A percentile compares a stretch with the other conserved stretches of the same genome.
These are phyloP conservation scores for Allomyces macrogynus DNA, from an alignment of 192 early-diverging fungal genomes.

Conservation along the genomic window DNA sequence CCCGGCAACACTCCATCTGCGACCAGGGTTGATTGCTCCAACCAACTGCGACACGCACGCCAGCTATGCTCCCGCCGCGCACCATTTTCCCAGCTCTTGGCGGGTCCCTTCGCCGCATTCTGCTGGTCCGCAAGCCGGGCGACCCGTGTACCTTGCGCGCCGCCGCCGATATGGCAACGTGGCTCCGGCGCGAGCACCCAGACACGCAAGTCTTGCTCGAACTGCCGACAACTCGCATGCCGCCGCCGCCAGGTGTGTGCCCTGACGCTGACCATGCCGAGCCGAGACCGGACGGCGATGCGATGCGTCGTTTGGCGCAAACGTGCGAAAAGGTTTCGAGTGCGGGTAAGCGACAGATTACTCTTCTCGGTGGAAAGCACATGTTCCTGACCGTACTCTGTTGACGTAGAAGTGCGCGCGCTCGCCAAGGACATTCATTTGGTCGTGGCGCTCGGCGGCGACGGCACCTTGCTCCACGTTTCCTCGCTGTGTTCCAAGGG, in stretches of 20 bases:
- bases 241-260: too few relatives aligned
- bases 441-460: constrained; percentile 80
- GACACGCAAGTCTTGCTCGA: neutral
- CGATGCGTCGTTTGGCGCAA: too few relatives aligned
- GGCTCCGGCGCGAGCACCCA: neutral
- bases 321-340: too few relatives aligned
- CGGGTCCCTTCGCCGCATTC: neutral
- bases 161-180: neutral
- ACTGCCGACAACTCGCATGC: neutral
- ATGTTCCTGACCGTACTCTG: neutral
- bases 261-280: too few relatives aligned
- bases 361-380: neutral
- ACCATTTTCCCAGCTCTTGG: too few relatives aligned
- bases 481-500: constrained; percentile 55
- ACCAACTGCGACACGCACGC: too few relatives aligned
- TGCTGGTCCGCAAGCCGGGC: neutral
- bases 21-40: too few relatives aligned
- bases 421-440: constrained; percentile 48
- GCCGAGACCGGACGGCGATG: too few relatives aligned
- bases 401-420: neutral
- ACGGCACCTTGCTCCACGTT: constrained; percentile 76
- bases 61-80: too few relatives aligned
- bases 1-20: too few relatives aligned
- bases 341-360: too few relatives aligned
- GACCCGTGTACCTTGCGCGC: neutral